phyloP scores from a whole-genome alignment of 1,139 yeast genomes.

The Wickerhamomyces sp. region DNA sequence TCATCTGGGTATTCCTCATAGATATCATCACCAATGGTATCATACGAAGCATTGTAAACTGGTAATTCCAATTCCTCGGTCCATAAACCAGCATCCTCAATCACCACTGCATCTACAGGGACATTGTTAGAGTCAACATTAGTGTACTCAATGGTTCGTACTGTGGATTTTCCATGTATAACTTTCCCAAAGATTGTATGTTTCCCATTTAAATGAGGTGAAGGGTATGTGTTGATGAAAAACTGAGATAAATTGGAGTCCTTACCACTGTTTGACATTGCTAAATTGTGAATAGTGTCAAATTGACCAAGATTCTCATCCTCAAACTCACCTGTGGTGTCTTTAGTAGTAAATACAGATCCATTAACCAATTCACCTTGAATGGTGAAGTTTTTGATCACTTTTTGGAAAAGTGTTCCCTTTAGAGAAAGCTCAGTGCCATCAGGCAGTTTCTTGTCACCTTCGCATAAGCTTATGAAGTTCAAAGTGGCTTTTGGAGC shows the following conservation, averaged over 20 bases:
- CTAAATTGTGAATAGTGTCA: constrained; percentile 47
- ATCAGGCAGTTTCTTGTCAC: constrained; percentile 24
- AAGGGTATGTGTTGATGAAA: constrained; percentile 67
- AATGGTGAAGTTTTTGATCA: constrained; percentile 72
- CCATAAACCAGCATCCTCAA: constrained; percentile 69
- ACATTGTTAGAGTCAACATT: constrained; percentile 39
- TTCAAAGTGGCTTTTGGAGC: constrained; percentile 62
- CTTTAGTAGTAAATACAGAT: constrained; percentile 25
- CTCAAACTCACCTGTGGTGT: constrained; percentile 37
- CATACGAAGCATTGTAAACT: constrained; percentile 56
- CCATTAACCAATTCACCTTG: constrained; percentile 63
- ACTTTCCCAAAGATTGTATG: constrained; percentile 75
- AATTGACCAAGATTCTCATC: constrained; percentile 56
- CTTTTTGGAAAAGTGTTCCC: constrained; percentile 56
- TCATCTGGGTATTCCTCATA: constrained; percentile 78
- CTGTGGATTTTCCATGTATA: constrained; percentile 62
- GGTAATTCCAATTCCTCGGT: constrained; percentile 48
- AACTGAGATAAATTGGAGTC: constrained; percentile 71
- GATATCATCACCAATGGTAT: constrained; percentile 58
- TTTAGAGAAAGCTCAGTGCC: constrained; percentile 32
- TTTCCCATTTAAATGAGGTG: constrained; percentile 70
- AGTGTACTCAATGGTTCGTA: constrained; percentile 58
- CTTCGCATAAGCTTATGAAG: constrained; percentile 44
- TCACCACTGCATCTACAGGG: constrained; percentile 40
- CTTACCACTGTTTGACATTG: constrained; percentile 72